phyloP scores from a whole-genome alignment of 208 protist genomes.

The Tritrichomonas foetus region DNA sequence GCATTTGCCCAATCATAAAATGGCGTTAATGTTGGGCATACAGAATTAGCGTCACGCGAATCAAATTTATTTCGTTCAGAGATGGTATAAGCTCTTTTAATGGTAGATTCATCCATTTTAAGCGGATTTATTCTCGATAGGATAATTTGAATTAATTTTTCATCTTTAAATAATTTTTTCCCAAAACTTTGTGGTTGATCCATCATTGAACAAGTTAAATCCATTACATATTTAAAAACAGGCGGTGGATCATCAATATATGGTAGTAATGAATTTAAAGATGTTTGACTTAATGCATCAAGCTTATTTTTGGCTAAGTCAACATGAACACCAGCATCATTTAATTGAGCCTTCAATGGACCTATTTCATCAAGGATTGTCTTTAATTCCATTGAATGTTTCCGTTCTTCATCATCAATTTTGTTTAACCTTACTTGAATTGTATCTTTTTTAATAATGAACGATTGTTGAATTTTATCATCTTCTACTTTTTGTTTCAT shows the following conservation, averaged over 20 bases:
- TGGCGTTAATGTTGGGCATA: background rate
- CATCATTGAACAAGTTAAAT: background rate
- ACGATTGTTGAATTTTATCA: background rate
- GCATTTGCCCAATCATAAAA: background rate
- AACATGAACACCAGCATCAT: background rate
- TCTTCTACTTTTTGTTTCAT: background rate
- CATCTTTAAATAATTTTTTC: background rate
- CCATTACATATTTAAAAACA: background rate
- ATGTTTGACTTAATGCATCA: background rate
- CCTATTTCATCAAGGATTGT: background rate
- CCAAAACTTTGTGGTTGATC: background rate
- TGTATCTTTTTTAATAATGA: background rate
- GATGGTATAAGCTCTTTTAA: background rate
- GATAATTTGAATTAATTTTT: background rate
- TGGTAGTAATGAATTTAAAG: too few relatives aligned
- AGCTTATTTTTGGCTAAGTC: background rate
- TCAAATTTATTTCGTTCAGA: background rate
- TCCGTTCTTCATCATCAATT: background rate
- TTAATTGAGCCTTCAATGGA: background rate
- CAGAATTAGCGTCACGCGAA: background rate
- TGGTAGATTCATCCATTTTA: background rate
- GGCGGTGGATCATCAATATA: too few relatives aligned
- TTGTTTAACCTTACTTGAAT: background rate
- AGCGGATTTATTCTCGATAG: background rate
- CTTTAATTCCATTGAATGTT: background rate